Base-by-base conservation (phyloP, 345 rosid species). In the Aethionema arabicum region DNA sequence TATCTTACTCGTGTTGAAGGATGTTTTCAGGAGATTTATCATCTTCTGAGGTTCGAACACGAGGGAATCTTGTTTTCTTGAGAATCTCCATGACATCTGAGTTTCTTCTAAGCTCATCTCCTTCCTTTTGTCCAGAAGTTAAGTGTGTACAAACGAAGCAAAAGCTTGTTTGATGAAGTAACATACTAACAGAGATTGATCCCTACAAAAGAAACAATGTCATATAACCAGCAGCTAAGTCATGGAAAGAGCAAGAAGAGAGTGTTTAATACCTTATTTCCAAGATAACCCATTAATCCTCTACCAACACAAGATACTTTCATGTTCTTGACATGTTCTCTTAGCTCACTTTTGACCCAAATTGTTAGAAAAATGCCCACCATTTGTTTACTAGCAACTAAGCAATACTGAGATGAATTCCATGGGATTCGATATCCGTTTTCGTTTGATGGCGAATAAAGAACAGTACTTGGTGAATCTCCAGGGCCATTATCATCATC, bases 251-350 rank as follows among this genome's bases (percentile, higher is more conserved):
- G 56, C 8, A 35, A 48, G 36, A 45, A 41, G 8, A 47, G 29
- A 32, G 38, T 46, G 37, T 21, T 7, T 49, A 3, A 15, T 47
- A 93, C 99, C 99, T 93, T 93, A 72, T 93, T 93, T 55, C 96
- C 96, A 0, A 93, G 97, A 72, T 93, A 93, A 37, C 99, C 99
- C 99, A 93, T 93, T 69, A 93, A 50, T 63, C 99, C 99, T 81
- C 99, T 78, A 32, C 99, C 99, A 44, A 93, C 92, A 64, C 97
- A 85, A 68, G 97, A 93, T 37, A 93, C 96, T 75, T 93, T 93
- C 88, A 93, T 82, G 86, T 90, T 90, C 70, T 76, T 82, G 42
- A 93, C 89, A 40, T 88, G 82, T 62, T 93, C 99, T 64, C 88
- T 80, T 59, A 93, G 69, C 59, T 93, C 97, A 12, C 87, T 83